Base-by-base conservation (phyloP, 768 basidiomycete genomes). In the Panellus pusillus region DNA sequence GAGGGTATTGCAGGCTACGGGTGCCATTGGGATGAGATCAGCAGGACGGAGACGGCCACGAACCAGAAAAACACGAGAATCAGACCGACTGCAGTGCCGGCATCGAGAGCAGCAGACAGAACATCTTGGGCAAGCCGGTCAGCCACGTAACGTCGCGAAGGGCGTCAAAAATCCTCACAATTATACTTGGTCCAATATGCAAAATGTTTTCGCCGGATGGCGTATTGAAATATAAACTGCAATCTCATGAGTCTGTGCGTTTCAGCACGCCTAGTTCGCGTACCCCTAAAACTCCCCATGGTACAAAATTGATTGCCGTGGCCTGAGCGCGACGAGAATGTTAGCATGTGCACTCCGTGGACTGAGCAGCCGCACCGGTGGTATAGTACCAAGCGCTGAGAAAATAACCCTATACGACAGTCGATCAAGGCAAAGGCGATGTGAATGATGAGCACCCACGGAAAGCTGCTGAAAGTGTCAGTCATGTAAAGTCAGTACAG, bases 221-320 rank as follows among this genome's bases (percentile, higher is more conserved):
- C 61, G 63, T 77, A 87, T 60, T 89, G 91, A 72, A 93, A 93
- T 24, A 91, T 70, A 65, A 91, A 92, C 15, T 24, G 24, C 24
- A 24, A 24, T 24, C 24, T 24, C 24, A 24, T 24, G 24, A 24
- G 24, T 24, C 24, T 24, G 24, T 24, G 24, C 24, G 24, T 24
- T 24, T 24, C 24, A 24, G 24, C 24, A 24, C 24, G 24, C 24
- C 24, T 24, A 24, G 6, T 24, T 24, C 24, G 24, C 24, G 24
- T 24, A 24, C 24, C 24, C 85, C 83, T 27, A 86, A 74, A 47
- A 83, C 71, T 65, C 86, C 81, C 87, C 87, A 93, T 2, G 87
- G 84, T 3, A 92, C 77, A 64, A 87, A 95, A 68, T 96, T 95
- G 61, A 93, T 77, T 3, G 91, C 87, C 0, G 84, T 89, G 24